Evolutionary conservation across 2,329 filamentous ascomycete genomes (phyloP), one percentile per base, ranked within the genome.

Genomic region (Fusarium goolgardi): DNA sequence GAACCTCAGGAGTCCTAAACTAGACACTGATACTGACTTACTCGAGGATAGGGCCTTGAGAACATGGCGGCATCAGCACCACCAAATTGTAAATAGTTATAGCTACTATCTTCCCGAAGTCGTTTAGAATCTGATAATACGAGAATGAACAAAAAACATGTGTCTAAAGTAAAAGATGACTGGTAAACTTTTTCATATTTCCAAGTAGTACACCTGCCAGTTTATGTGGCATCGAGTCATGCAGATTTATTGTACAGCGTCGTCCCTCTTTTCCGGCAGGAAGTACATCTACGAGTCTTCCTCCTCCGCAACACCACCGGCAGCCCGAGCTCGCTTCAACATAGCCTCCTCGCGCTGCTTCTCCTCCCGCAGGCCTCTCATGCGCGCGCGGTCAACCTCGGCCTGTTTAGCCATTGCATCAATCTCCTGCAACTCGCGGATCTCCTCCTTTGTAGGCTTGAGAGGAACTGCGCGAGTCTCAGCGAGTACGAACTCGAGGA

Each of bases 381-480:
- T 81, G 58, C 84, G 79, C 65, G 83, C 81, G 21, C 86, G 82
- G 77, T 92, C 89, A 51, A 81, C 77, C 55, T 83, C 81, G 39
- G 82, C 84, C 72, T 82, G 79, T 73, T 81, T 82, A 62, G 79
- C 76, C 61, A 85, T 80, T 64, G 88, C 86, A 70, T 86, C 82
- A 16, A 92, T 72, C 70, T 86, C 83, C 67, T 80, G 79, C 78
- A 91, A 78, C 79, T 89, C 83, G 52, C 81, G 79, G 60, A 82
- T 73, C 71, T 94, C 91, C 73, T 89, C 84, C 4, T 81, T 77
- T 2, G 86, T 89, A 4, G 89, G 82, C 63, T 83, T 73, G 2
- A 94, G 76, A 25, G 80, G 75, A 27, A 81, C 78, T 12, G 90
- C 91, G 21, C 86, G 85, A 21, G 90, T 91, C 77, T 88, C 82